Evolutionary conservation across 768 basidiomycete genomes (phyloP).

Genomic region (Naganishia vishniacii): DNA sequence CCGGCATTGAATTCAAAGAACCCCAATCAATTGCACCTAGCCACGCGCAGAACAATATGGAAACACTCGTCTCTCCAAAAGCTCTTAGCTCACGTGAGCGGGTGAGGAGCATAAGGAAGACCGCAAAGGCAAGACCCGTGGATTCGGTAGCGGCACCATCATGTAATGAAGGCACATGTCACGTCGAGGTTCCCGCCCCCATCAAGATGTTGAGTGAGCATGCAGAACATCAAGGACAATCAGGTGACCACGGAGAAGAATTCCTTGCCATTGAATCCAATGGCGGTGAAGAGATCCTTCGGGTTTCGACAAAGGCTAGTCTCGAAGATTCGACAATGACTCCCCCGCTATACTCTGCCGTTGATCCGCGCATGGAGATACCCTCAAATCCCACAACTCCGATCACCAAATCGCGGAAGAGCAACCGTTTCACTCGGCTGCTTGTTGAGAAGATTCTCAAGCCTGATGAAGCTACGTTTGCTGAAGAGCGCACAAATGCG

Average conservation of each 20-base stretch:
- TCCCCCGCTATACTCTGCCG: no score
- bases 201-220: no score
- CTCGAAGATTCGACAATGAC: neutral
- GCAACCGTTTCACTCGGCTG: neutral
- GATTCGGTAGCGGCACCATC: neutral
- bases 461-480: neutral
- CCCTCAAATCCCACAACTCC: neutral
- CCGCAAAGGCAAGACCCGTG: no score
- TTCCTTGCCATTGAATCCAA: no score
- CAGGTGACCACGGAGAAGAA: no score
- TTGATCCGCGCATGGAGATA: neutral
- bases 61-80: neutral
- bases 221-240: no score
- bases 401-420: neutral
- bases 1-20: neutral
- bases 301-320: no score
- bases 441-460: constrained; percentile 6
- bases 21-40: neutral
- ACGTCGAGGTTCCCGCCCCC: no score
- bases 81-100: neutral
- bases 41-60: neutral
- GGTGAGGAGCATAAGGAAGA: neutral
- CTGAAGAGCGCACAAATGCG: neutral
- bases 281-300: no score
- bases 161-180: no score